phyloP scores from a whole-genome alignment of 805 yeast species.

The Candida stauntonica region DNA sequence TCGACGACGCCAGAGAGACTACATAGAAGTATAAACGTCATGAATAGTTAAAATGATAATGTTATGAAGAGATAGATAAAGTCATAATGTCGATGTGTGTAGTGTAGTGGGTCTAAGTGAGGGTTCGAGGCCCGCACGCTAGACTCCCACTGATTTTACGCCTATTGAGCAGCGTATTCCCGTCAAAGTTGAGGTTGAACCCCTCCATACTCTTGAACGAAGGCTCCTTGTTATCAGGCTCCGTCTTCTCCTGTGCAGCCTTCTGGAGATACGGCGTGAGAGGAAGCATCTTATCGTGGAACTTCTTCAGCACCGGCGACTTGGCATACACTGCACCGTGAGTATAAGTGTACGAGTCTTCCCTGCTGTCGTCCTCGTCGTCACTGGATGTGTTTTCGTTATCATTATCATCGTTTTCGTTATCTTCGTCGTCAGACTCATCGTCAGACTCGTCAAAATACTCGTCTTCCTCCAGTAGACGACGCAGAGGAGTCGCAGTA shows the following conservation, averaged over 20 bases:
- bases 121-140: constrained; percentile 15
- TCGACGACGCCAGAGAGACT: constrained; percentile 23
- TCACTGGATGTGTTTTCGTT: constrained; percentile 9
- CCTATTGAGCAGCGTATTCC: constrained; percentile 26
- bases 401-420: constrained; percentile 9
- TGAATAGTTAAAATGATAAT: background rate
- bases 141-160: constrained; percentile 21
- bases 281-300: constrained; percentile 16
- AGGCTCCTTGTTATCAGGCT: background rate
- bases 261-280: constrained; percentile 18
- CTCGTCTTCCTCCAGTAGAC: constrained; percentile 24
- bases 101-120: too few species aligned
- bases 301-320: constrained; percentile 21
- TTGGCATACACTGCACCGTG: constrained; percentile 11
- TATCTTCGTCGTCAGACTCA: constrained; percentile 14
- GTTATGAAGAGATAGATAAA: too few species aligned
- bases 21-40: background rate
- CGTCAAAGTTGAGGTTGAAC: constrained; percentile 25
- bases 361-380: constrained; percentile 7
- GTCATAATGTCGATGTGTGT: too few species aligned
- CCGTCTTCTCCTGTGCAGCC: constrained; percentile 1
- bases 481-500: constrained; percentile 26
- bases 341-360: constrained; percentile 8
- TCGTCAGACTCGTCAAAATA: constrained; percentile 28
- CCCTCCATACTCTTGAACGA: constrained; percentile 19